These are phyloP conservation scores for Phytopythium mirpurense DNA, from an alignment of 352 stramenopile species.

Conservation along the genomic window DNA sequence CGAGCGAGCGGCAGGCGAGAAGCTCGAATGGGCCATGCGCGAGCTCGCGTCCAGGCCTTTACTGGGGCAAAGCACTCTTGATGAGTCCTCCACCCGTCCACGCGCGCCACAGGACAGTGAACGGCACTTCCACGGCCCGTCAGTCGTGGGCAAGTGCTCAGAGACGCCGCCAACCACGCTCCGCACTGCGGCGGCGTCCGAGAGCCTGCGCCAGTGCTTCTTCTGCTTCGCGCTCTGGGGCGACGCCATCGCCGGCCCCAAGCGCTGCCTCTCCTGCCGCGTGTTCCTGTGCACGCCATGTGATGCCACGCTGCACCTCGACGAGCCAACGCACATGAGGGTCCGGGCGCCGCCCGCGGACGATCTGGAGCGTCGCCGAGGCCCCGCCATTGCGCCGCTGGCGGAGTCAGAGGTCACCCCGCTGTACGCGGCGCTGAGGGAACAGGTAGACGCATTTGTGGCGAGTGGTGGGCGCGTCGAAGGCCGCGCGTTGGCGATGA, in stretches of 20 bases:
- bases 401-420: background rate
- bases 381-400: background rate
- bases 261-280: conserved; percentile 44
- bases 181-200: no score
- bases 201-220: conserved; percentile 16
- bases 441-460: background rate
- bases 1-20: conserved; percentile 19
- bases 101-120: no score
- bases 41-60: background rate
- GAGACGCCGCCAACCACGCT: no score
- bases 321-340: conserved; percentile 45
- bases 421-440: background rate
- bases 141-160: no score
- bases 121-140: no score
- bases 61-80: background rate
- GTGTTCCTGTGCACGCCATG: conserved; percentile 36
- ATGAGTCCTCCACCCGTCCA: no score
- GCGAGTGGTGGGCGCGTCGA: background rate
- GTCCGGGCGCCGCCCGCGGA: conserved; percentile 20
- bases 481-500: background rate
- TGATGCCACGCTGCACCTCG: conserved; percentile 45
- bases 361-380: background rate
- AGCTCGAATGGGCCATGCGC: conserved; percentile 23
- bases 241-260: conserved; percentile 8
- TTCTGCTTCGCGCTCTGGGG: conserved; percentile 25